These are phyloP conservation scores for Geranium rotundifolium DNA, from an alignment of 345 rosid species.

Conservation along the genomic window DNA sequence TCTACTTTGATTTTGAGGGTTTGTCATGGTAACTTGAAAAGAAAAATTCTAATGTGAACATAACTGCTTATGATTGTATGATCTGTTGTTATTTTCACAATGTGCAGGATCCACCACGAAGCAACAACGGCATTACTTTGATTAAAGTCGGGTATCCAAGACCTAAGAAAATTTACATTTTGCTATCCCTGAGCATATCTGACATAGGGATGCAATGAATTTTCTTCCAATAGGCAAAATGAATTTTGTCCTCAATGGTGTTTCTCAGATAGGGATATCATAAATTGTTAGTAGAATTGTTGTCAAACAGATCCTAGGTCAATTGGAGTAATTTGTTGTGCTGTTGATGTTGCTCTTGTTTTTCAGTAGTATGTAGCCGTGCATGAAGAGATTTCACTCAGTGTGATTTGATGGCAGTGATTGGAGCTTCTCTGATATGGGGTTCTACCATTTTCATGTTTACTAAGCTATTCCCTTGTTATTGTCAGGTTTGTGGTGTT, in stretches of 20 bases:
- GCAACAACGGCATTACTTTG: neutral
- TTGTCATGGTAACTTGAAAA: neutral
- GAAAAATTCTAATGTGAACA: neutral
- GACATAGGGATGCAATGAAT: neutral
- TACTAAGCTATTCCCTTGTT: constrained; percentile 3
- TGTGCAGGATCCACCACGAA: neutral
- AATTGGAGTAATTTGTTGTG: too few relatives aligned
- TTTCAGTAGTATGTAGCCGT: neutral
- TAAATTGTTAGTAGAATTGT: neutral
- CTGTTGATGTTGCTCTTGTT: neutral
- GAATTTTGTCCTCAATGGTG: neutral
- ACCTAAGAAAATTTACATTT: too few relatives aligned
- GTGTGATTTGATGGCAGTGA: neutral
- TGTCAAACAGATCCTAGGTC: too few relatives aligned
- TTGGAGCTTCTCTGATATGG: neutral
- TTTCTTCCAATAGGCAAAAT: neutral
- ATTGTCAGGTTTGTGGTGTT: neutral
- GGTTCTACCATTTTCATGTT: neutral
- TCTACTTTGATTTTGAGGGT: neutral
- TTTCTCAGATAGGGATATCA: too few relatives aligned
- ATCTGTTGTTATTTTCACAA: too few relatives aligned
- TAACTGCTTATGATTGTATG: neutral
- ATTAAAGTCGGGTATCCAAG: too few relatives aligned
- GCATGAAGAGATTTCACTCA: neutral
- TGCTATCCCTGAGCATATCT: neutral